Percentiles rank a stretch among this genome's conserved stretches.
These are phyloP conservation scores for Alternaria sp. DNA, from an alignment of 2,329 filamentous ascomycete genomes.

Conservation along the genomic window DNA sequence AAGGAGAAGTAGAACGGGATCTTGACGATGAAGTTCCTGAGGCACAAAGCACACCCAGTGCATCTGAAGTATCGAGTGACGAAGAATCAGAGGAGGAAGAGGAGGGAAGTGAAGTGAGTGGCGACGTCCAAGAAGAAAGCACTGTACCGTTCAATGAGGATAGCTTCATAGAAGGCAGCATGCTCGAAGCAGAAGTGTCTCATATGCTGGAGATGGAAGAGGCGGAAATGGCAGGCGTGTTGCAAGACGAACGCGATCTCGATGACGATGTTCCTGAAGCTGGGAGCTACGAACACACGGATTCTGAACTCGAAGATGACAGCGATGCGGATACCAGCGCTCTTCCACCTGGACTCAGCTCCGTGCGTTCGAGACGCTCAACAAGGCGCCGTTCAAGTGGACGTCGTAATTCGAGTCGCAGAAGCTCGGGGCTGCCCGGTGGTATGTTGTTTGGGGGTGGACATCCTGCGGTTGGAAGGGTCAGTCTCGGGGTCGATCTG, in stretches of 20 bases:
- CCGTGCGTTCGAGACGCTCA: slow-evolving; percentile 30
- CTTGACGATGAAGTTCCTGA: slow-evolving; percentile 52
- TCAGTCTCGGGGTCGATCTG: slow-evolving; percentile 32
- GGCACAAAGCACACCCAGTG: slow-evolving; percentile 42
- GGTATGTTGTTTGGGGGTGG: slow-evolving; percentile 8
- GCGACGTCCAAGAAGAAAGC: slow-evolving; percentile 21
- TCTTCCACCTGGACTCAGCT: slow-evolving; percentile 26
- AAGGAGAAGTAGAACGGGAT: slow-evolving; percentile 43
- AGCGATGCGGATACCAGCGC: slow-evolving; percentile 35
- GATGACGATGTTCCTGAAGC: slow-evolving; percentile 63
- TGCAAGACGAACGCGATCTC: slow-evolving; percentile 59
- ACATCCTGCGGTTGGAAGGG: slow-evolving; percentile 11
- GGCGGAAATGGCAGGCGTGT: slow-evolving; percentile 56
- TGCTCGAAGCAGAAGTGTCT: slow-evolving; percentile 49
- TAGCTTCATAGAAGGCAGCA: slow-evolving; percentile 57
- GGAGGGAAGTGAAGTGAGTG: slow-evolving; percentile 33
- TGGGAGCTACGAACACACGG: slow-evolving; percentile 63
- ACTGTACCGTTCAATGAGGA: slow-evolving; percentile 60
- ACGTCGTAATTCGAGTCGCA: slow-evolving; percentile 29
- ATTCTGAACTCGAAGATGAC: slow-evolving; percentile 59
- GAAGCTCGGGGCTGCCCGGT: slow-evolving; percentile 27
- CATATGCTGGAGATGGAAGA: slow-evolving; percentile 56
- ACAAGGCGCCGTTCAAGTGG: slow-evolving; percentile 32
- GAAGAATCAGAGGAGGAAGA: slow-evolving; percentile 19
- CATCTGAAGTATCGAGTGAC: slow-evolving; percentile 46